phyloP scores from a whole-genome alignment of 371 early-diverging fungal species.

The Phascolomyces articulosus region DNA sequence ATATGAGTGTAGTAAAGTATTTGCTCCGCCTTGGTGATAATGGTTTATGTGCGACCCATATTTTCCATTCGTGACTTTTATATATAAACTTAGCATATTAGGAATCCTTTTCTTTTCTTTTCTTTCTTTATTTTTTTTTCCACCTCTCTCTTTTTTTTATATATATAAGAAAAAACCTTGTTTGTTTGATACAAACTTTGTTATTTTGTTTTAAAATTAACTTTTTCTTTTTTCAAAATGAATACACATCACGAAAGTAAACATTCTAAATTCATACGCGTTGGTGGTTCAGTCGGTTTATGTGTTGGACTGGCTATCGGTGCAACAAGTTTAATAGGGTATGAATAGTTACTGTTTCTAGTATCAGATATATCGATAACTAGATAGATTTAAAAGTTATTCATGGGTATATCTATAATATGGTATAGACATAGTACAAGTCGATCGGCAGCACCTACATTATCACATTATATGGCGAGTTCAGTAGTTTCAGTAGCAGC shows the following conservation, averaged over 20 bases:
- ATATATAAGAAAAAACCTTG: no score
- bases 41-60: no score
- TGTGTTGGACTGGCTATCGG: constrained; percentile 23
- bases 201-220: background rate
- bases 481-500: constrained; percentile 26
- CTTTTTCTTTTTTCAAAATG: background rate
- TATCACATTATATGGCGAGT: constrained; percentile 26
- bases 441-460: constrained; percentile 14
- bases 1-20: no score
- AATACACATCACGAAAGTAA: constrained; percentile 10
- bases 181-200: no score
- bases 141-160: no score
- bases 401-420: no score
- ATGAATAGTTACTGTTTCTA: background rate
- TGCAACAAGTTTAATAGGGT: constrained; percentile 20
- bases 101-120: constrained; percentile 1
- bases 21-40: no score
- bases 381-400: no score
- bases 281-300: constrained; percentile 24
- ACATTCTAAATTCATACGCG: constrained; percentile 14
- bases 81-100: no score
- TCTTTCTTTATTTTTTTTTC: no score
- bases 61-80: background rate
- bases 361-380: no score
- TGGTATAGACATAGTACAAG: constrained; percentile 5